phyloP scores from a whole-genome alignment of 108 stramenopile species.

The Asterionellopsis glacialis region DNA sequence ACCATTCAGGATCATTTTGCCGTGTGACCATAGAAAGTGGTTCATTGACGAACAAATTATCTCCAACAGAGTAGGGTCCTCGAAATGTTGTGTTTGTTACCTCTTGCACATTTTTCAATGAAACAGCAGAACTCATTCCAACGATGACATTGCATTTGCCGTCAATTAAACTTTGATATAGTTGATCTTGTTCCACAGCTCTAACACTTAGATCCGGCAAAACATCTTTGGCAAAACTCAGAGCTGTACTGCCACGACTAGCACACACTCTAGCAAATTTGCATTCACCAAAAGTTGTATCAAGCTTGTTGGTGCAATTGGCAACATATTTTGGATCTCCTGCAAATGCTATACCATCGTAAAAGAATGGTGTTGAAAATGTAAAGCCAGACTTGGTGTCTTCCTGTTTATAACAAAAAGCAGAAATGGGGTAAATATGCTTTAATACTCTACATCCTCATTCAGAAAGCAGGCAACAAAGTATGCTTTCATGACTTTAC shows the following conservation, averaged over 20 bases:
- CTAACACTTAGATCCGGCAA: slow-evolving; percentile 21
- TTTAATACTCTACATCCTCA: too few relatives aligned
- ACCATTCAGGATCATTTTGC: slow-evolving; percentile 40
- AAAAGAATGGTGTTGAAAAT: slow-evolving; percentile 42
- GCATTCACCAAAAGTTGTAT: slow-evolving; percentile 10
- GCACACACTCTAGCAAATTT: slow-evolving; percentile 22
- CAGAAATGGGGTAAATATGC: too few relatives aligned
- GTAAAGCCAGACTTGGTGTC: slow-evolving; percentile 13
- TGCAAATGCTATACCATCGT: slow-evolving; percentile 33
- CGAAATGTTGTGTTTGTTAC: too few relatives aligned
- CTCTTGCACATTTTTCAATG: slow-evolving; percentile 3
- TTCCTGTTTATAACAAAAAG: too few relatives aligned
- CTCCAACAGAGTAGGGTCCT: slow-evolving; percentile 18
- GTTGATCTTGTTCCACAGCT: neutral
- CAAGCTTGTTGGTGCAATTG: slow-evolving; percentile 24
- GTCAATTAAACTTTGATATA: slow-evolving; percentile 2
- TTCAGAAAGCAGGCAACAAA: too few relatives aligned
- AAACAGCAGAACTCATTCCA: slow-evolving; percentile 11
- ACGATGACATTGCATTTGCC: slow-evolving; percentile 26
- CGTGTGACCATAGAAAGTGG: slow-evolving; percentile 36
- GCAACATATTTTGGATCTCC: slow-evolving; percentile 21
- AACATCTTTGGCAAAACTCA: too few relatives aligned
- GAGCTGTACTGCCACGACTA: slow-evolving; percentile 22
- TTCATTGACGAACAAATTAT: slow-evolving; percentile 12
- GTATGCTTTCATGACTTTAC: neutral